Evolutionary conservation across 2,329 filamentous ascomycete genomes (phyloP).

Genomic region (Torrubiellomyces zombiae): DNA sequence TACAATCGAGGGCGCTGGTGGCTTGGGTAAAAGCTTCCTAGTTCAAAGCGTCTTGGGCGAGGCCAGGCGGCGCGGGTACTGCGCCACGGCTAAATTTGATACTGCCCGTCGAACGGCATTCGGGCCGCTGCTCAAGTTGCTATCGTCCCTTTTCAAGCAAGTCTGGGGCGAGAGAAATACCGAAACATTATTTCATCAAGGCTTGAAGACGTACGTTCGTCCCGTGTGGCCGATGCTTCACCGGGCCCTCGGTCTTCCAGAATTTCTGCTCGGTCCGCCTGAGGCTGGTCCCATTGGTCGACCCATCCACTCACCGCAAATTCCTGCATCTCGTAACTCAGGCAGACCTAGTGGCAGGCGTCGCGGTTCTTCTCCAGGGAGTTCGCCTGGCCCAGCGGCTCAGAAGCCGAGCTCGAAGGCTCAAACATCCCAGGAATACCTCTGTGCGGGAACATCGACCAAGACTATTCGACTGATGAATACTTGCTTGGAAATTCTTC

Average conservation of each 20-base stretch:
- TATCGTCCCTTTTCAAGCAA: conserved; percentile 50
- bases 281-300: conserved; percentile 19
- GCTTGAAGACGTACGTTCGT: conserved; percentile 43
- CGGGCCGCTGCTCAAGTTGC: conserved; percentile 44
- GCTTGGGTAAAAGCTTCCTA: conserved; percentile 48
- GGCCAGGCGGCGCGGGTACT: conserved; percentile 44
- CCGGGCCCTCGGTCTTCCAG: conserved; percentile 43
- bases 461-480: conserved; percentile 66
- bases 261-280: conserved; percentile 47
- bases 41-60: conserved; percentile 47
- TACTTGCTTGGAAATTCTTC: conserved; percentile 71
- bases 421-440: conserved; percentile 41
- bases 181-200: conserved; percentile 44
- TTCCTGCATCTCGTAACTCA: conserved; percentile 13
- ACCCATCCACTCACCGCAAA: conserved; percentile 21
- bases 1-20: conserved; percentile 42
- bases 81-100: conserved; percentile 50
- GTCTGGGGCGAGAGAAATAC: conserved; percentile 51
- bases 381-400: conserved; percentile 19
- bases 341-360: conserved; percentile 19
- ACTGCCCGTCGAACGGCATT: conserved; percentile 43
- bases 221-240: conserved; percentile 50
- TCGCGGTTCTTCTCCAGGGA: conserved; percentile 32
- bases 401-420: conserved; percentile 20
- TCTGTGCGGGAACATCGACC: conserved; percentile 39